These are phyloP conservation scores for Colletotrichum kahawae DNA, from an alignment of 2,329 filamentous ascomycete genomes.

Conservation along the genomic window DNA sequence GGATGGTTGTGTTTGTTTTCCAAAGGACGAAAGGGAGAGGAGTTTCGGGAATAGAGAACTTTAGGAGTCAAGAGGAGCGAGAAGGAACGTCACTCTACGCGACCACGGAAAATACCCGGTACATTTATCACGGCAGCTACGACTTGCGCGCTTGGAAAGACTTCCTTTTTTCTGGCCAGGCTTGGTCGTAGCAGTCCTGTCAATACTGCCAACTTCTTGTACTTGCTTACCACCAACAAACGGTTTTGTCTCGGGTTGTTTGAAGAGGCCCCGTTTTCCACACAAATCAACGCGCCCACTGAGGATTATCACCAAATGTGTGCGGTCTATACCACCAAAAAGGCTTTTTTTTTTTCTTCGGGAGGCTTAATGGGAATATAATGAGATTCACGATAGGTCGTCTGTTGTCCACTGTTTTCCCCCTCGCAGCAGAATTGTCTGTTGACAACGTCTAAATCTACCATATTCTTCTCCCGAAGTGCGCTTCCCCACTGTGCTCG, in stretches of 20 bases:
- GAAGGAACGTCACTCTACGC: conserved; percentile 32
- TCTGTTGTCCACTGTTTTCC: not conserved
- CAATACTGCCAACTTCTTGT: conserved; percentile 42
- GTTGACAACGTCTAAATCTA: conserved; percentile 5
- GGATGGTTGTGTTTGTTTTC: conserved; percentile 28
- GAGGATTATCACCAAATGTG: conserved; percentile 30
- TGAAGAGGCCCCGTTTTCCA: not conserved
- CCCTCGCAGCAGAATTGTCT: not conserved
- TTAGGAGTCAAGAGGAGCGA: conserved; percentile 30
- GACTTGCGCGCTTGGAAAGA: conserved; percentile 37
- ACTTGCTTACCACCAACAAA: conserved; percentile 40
- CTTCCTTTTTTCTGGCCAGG: conserved; percentile 31
- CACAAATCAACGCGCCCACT: conserved; percentile 26
- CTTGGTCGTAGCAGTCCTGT: conserved; percentile 33
- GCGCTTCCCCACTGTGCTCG: not conserved
- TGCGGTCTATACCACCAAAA: conserved; percentile 23
- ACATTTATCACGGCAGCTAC: conserved; percentile 32
- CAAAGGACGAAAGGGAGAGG: conserved; percentile 17
- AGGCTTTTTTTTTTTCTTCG: not conserved
- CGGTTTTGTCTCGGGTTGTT: conserved; percentile 27
- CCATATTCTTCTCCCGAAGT: conserved; percentile 33
- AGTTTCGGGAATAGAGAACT: conserved; percentile 25
- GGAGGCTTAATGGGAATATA: conserved; percentile 20
- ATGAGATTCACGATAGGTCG: conserved; percentile 25
- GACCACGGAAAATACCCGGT: conserved; percentile 30